phyloP scores from a whole-genome alignment of 2,329 filamentous ascomycete species.

The Cladobotryum protrusum region DNA sequence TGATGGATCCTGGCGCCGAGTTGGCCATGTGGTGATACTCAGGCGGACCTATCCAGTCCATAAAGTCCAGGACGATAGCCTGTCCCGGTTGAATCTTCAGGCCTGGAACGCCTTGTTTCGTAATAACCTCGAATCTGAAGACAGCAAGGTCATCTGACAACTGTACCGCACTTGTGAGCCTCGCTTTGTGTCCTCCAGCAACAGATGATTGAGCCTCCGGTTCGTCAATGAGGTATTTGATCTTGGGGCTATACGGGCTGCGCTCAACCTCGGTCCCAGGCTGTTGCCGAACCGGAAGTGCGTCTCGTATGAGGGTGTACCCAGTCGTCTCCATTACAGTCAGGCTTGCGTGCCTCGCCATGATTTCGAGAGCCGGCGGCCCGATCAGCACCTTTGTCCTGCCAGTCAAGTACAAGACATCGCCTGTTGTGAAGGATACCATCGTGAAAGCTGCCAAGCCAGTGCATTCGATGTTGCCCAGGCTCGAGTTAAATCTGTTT shows the following conservation, averaged over 20 bases:
- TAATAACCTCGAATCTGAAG: slow-evolving; percentile 4
- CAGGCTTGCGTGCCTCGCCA: slow-evolving; percentile 7
- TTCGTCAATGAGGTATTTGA: slow-evolving; percentile 8
- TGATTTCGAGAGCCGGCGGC: slow-evolving; percentile 1
- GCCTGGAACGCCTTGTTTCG: background rate
- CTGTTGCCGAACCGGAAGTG: slow-evolving; percentile 8
- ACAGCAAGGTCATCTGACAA: slow-evolving; percentile 8
- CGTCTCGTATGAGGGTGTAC: slow-evolving; percentile 4
- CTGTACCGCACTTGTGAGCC: background rate
- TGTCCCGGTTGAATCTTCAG: slow-evolving; percentile 7
- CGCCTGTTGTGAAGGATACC: slow-evolving; percentile 7
- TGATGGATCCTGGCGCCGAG: slow-evolving; percentile 4
- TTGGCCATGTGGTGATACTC: slow-evolving; percentile 11
- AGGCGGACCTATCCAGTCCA: slow-evolving; percentile 9
- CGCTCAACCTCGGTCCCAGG: slow-evolving; percentile 5
- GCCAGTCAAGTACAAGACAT: slow-evolving; percentile 6
- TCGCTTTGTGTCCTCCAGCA: slow-evolving; percentile 2
- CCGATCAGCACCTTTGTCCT: slow-evolving; percentile 4
- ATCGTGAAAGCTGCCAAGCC: slow-evolving; percentile 3
- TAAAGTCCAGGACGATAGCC: slow-evolving; percentile 7
- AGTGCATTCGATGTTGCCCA: slow-evolving; percentile 6
- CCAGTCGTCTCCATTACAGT: slow-evolving; percentile 8
- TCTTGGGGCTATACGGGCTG: slow-evolving; percentile 8
- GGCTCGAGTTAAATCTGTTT: slow-evolving; percentile 9
- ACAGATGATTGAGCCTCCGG: slow-evolving; percentile 4